Conservation (phyloP, 306 rosid genomes). For the Castanea mollissima region DNA sequence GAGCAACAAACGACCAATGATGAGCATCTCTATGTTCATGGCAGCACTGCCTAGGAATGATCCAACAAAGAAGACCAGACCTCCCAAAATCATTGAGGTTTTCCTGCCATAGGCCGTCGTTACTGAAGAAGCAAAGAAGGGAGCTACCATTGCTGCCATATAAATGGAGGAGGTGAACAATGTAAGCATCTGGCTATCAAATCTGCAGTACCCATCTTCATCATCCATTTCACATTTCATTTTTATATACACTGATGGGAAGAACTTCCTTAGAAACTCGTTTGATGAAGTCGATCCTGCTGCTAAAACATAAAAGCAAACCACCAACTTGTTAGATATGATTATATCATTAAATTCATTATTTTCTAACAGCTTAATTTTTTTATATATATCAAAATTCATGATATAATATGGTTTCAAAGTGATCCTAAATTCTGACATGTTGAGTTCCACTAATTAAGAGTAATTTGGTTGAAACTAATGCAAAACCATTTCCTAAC, state of each 20-base stretch:
- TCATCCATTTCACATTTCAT: too few relatives aligned
- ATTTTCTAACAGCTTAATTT: too few relatives aligned
- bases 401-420: too few relatives aligned
- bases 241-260: conserved; percentile 17
- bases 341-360: neutral
- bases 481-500: too few relatives aligned
- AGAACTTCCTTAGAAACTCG: conserved; percentile 23
- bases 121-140: conserved; percentile 35
- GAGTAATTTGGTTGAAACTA: too few relatives aligned
- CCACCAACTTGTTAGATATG: neutral
- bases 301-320: neutral
- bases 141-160: conserved; percentile 38
- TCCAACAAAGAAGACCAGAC: conserved; percentile 28
- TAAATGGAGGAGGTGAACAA: conserved; percentile 46
- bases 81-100: conserved; percentile 33
- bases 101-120: conserved; percentile 37
- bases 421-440: too few relatives aligned
- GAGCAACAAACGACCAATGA: conserved; percentile 36
- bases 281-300: conserved; percentile 46
- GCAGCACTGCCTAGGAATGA: conserved; percentile 26
- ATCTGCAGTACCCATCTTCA: conserved; percentile 27
- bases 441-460: too few relatives aligned
- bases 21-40: conserved; percentile 11
- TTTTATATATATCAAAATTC: too few relatives aligned
- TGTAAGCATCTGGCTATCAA: conserved; percentile 21